These are phyloP conservation scores for Domatiomyces globalis DNA, from an alignment of 2,329 filamentous ascomycete genomes.

Conservation along the genomic window DNA sequence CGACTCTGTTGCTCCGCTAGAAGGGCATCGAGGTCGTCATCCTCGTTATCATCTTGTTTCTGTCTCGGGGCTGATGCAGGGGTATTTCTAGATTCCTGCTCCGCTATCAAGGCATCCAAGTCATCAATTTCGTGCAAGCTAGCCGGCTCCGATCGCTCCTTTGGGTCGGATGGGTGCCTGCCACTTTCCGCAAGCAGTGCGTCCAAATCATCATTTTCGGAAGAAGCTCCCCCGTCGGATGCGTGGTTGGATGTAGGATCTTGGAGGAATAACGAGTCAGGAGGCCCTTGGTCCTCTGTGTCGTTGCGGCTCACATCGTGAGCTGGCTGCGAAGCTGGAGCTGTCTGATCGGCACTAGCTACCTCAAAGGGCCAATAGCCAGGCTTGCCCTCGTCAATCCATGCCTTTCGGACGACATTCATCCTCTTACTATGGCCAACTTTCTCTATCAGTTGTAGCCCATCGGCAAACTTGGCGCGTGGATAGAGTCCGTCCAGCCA, in stretches of 20 bases:
- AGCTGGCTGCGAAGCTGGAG: conserved; percentile 2
- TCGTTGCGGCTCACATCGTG: neutral
- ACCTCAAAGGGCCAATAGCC: conserved; percentile 7
- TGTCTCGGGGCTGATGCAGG: neutral
- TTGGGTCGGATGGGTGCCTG: neutral
- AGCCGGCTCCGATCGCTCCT: neutral
- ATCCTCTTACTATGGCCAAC: conserved; percentile 72
- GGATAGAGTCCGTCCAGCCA: conserved; percentile 97
- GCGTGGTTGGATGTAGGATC: neutral
- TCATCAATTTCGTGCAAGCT: conserved; percentile 18
- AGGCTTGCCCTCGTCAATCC: conserved; percentile 59
- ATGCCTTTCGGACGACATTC: conserved; percentile 59
- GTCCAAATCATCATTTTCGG: conserved; percentile 10
- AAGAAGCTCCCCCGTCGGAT: neutral
- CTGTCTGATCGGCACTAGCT: neutral
- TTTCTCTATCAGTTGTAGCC: conserved; percentile 80
- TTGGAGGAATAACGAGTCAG: neutral
- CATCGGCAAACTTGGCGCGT: conserved; percentile 85
- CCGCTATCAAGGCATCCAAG: conserved; percentile 18
- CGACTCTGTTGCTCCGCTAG: conserved; percentile 4
- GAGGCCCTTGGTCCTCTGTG: neutral
- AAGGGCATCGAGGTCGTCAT: conserved; percentile 8
- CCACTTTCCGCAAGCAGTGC: conserved; percentile 5
- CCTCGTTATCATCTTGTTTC: conserved; percentile 3
- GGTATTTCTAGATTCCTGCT: conserved; percentile 10